These are phyloP conservation scores for Hygrophorus russula DNA, from an alignment of 768 basidiomycete genomes.

Conservation along the genomic window DNA sequence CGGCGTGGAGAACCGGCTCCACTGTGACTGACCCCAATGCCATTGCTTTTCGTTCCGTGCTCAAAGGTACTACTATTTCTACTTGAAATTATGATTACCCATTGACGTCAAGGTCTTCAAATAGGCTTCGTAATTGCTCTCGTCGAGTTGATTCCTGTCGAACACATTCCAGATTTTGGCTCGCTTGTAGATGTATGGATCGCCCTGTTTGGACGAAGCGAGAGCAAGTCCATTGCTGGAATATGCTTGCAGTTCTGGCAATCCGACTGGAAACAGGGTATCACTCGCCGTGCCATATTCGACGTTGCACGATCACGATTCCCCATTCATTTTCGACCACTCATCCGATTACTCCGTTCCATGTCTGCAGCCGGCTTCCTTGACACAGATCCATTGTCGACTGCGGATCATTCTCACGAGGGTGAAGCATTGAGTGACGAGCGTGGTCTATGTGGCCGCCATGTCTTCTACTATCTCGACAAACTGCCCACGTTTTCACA, in stretches of 20 bases:
- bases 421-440: constrained; percentile 30
- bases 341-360: constrained; percentile 62
- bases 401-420: constrained; percentile 33
- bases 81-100: background rate
- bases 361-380: constrained; percentile 72
- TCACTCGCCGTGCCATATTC: constrained; percentile 66
- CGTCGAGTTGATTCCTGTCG: constrained; percentile 63
- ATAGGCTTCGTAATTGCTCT: constrained; percentile 68
- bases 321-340: constrained; percentile 63
- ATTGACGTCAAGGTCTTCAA: background rate
- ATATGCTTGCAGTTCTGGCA: constrained; percentile 82
- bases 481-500: constrained; percentile 66
- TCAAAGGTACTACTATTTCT: constrained; percentile 55
- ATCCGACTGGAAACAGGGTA: constrained; percentile 56
- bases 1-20: constrained; percentile 60
- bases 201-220: constrained; percentile 68
- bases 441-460: constrained; percentile 47
- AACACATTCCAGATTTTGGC: constrained; percentile 68
- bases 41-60: constrained; percentile 66
- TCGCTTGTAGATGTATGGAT: constrained; percentile 68
- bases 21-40: constrained; percentile 67
- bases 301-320: constrained; percentile 77
- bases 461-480: constrained; percentile 70
- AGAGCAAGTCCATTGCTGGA: constrained; percentile 48
- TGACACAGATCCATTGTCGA: constrained; percentile 58